phyloP scores from a whole-genome alignment of 2,329 filamentous ascomycete genomes.

The Didymellaceae sp. region DNA sequence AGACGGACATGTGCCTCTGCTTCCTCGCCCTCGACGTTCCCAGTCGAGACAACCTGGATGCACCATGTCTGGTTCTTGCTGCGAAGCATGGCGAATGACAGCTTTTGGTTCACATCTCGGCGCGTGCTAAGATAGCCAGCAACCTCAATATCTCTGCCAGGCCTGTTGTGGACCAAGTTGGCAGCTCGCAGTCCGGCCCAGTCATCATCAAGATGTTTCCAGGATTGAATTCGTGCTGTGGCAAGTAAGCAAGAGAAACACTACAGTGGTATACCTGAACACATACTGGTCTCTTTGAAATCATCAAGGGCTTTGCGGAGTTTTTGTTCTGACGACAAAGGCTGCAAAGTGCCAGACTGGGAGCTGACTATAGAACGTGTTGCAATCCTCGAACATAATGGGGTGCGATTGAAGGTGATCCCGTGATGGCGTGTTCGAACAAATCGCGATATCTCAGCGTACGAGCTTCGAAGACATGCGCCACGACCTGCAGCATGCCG shows the following conservation, averaged over 20 bases:
- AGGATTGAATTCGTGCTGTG: slow-evolving; percentile 16
- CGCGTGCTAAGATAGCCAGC: slow-evolving; percentile 74
- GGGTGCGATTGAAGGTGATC: slow-evolving; percentile 25
- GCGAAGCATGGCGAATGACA: slow-evolving; percentile 72
- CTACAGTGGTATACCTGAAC: neutral
- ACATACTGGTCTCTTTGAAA: slow-evolving; percentile 43
- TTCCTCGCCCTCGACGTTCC: slow-evolving; percentile 36
- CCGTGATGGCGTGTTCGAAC: slow-evolving; percentile 39
- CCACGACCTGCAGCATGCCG: slow-evolving; percentile 21
- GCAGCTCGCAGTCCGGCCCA: slow-evolving; percentile 23
- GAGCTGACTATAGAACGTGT: slow-evolving; percentile 24
- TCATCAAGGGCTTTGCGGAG: slow-evolving; percentile 34
- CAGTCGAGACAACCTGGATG: slow-evolving; percentile 59
- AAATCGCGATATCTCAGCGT: slow-evolving; percentile 45
- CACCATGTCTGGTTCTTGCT: slow-evolving; percentile 53
- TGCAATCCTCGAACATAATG: slow-evolving; percentile 16
- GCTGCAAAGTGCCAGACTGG: neutral
- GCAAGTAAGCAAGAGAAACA: neutral
- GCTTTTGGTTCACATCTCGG: slow-evolving; percentile 69
- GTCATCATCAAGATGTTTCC: slow-evolving; percentile 43
- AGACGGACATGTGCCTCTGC: slow-evolving; percentile 47
- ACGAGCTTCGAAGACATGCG: slow-evolving; percentile 35
- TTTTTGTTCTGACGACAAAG: slow-evolving; percentile 23
- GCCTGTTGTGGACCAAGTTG: slow-evolving; percentile 6
- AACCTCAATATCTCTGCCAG: slow-evolving; percentile 18